Conservation (phyloP, 441 rosid genomes). For the Arabidopsis hybrid region DNA sequence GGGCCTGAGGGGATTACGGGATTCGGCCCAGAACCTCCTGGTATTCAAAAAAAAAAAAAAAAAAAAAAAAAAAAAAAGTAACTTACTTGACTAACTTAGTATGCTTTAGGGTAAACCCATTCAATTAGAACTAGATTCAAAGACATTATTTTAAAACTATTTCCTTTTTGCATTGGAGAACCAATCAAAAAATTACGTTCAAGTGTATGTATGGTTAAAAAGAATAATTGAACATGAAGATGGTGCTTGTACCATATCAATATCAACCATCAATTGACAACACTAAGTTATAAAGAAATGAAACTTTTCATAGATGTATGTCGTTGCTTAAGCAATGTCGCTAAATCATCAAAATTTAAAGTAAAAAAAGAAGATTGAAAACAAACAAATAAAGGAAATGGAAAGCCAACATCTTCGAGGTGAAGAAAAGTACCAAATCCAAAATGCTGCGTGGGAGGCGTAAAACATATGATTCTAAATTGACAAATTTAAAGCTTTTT, state of each 20-base stretch:
- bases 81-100: neutral
- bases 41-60: no score
- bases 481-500: conserved; percentile 8
- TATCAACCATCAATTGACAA: conserved; percentile 13
- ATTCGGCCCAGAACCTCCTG: no score
- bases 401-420: conserved; percentile 47
- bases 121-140: no score
- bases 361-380: neutral
- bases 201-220: no score
- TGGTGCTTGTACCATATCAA: neutral
- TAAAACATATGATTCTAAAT: conserved; percentile 22
- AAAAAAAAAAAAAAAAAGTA: no score
- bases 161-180: no score
- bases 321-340: conserved; percentile 35
- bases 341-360: conserved; percentile 33
- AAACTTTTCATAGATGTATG: conserved; percentile 32
- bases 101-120: neutral
- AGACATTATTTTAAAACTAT: no score
- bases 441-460: conserved; percentile 30
- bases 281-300: conserved; percentile 30
- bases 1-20: no score
- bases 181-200: no score
- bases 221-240: neutral
- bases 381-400: conserved; percentile 33
- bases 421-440: conserved; percentile 47